phyloP scores from a whole-genome alignment of 352 stramenopile genomes.

The Thraustotheca clavata region DNA sequence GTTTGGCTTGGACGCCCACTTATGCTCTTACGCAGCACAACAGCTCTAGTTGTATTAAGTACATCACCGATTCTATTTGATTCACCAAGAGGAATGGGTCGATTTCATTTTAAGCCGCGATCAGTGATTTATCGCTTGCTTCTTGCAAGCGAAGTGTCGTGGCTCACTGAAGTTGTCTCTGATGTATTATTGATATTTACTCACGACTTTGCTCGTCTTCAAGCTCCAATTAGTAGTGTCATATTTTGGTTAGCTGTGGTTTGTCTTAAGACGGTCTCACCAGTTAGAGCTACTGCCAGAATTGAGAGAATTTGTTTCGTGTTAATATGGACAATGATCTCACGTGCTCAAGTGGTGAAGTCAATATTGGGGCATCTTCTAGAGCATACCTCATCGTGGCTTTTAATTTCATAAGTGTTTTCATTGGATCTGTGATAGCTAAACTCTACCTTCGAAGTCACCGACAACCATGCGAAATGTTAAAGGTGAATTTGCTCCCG shows the following conservation, averaged over 20 bases:
- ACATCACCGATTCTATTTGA: background rate
- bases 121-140: background rate
- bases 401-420: background rate
- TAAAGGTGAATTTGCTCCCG: background rate
- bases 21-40: background rate
- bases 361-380: background rate
- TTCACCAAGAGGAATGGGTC: background rate
- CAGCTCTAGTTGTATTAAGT: background rate
- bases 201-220: background rate
- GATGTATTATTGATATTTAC: conserved; percentile 6
- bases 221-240: background rate
- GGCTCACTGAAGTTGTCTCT: conserved; percentile 9
- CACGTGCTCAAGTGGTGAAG: background rate
- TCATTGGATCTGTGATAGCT: background rate
- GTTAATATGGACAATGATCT: background rate
- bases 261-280: background rate
- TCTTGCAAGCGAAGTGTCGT: conserved; percentile 5
- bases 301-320: background rate
- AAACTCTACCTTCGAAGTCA: background rate
- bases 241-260: background rate
- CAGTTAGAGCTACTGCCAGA: background rate
- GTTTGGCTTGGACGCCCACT: background rate
- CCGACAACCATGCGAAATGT: background rate
- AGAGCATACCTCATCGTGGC: background rate
- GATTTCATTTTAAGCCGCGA: background rate